phyloP scores from a whole-genome alignment of 2,329 filamentous ascomycete species.

The Phialocephala subalpina region DNA sequence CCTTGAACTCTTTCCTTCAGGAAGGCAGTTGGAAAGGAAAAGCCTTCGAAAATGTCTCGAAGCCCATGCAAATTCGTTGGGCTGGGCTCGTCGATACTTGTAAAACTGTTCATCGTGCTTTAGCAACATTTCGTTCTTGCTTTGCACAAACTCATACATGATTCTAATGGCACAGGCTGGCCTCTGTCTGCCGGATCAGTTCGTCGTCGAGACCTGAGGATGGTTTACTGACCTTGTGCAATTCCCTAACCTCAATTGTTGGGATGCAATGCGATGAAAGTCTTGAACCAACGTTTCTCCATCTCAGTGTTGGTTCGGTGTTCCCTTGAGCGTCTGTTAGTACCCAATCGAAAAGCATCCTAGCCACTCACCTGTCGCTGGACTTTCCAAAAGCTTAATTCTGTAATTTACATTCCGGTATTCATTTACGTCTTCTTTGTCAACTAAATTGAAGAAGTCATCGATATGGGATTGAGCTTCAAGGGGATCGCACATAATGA shows the following conservation, averaged over 20 bases:
- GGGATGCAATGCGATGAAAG: not conserved
- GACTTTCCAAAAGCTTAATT: slow-evolving; percentile 3
- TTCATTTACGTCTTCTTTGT: slow-evolving; percentile 10
- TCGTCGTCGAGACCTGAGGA: not conserved
- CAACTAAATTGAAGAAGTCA: slow-evolving; percentile 14
- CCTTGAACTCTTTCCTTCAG: slow-evolving; percentile 12
- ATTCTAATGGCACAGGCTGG: slow-evolving; percentile 3
- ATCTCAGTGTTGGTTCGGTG: not conserved
- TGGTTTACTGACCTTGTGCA: not conserved
- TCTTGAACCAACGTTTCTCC: slow-evolving; percentile 10
- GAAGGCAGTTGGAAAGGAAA: slow-evolving; percentile 8
- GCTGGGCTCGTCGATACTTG: slow-evolving; percentile 11
- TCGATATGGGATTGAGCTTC: slow-evolving; percentile 16
- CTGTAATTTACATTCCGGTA: slow-evolving; percentile 10
- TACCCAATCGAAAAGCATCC: not conserved
- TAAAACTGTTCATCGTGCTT: slow-evolving; percentile 3
- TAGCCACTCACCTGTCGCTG: not conserved
- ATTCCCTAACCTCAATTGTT: slow-evolving; percentile 13
- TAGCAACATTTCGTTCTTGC: not conserved
- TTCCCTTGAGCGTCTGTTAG: no score
- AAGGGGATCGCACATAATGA: slow-evolving; percentile 12
- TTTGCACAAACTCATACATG: no score
- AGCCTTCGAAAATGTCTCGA: slow-evolving; percentile 9
- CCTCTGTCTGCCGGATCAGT: not conserved
- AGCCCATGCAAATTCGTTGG: slow-evolving; percentile 4